Evolutionary conservation across 495 filamentous ascomycete species (phyloP).

Genomic region (Penicillium argentinense): DNA sequence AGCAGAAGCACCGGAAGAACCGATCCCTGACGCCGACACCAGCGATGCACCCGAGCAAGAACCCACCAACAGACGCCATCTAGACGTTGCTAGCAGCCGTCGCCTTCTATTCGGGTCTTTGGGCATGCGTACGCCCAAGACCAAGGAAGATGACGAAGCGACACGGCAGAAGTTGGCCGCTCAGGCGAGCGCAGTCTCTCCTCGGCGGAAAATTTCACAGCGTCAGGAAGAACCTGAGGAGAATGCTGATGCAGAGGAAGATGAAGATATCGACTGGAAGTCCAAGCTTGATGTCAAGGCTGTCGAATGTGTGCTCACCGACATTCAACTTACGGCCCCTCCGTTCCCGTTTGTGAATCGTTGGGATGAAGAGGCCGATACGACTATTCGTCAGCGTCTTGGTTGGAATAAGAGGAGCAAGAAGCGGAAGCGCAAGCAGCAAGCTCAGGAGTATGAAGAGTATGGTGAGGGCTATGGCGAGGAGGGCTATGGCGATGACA

Average conservation of each 20-base stretch:
- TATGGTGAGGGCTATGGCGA: constrained; percentile 18
- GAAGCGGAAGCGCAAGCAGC: constrained; percentile 58
- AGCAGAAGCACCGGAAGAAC: constrained; percentile 7
- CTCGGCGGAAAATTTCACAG: constrained; percentile 14
- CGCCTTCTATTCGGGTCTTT: constrained; percentile 71
- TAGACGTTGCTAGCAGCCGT: constrained; percentile 65
- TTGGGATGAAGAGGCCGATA: constrained; percentile 77
- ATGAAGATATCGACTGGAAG: constrained; percentile 60
- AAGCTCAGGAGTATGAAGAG: constrained; percentile 35
- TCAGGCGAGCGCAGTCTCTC: constrained; percentile 26
- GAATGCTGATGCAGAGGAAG: constrained; percentile 16
- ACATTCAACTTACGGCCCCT: constrained; percentile 71
- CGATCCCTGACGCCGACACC: constrained; percentile 16
- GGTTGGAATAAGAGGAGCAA: constrained; percentile 51
- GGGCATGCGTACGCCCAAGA: constrained; percentile 66
- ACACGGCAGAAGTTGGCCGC: constrained; percentile 56
- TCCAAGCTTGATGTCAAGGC: constrained; percentile 69
- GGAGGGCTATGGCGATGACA: constrained; percentile 17
- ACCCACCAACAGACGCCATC: constrained; percentile 37
- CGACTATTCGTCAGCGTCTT: constrained; percentile 38
- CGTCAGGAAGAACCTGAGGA: too few relatives aligned
- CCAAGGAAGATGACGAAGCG: constrained; percentile 64
- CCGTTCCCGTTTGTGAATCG: constrained; percentile 89
- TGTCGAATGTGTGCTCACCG: constrained; percentile 78
- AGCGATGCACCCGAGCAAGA: constrained; percentile 27